These are phyloP conservation scores for Lactarius psammicola DNA, from an alignment of 768 basidiomycete genomes.

Conservation along the genomic window DNA sequence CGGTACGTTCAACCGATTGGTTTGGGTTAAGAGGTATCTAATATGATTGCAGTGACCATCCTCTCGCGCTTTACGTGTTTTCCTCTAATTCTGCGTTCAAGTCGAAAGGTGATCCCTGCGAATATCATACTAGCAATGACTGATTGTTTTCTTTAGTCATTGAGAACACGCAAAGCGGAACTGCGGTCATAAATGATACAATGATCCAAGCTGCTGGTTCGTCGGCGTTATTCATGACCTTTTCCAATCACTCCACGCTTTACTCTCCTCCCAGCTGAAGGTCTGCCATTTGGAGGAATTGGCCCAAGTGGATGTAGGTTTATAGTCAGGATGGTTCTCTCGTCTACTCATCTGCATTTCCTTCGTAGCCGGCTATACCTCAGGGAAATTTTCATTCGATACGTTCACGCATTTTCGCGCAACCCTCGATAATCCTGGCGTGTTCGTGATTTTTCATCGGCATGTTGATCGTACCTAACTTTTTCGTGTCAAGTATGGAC, in stretches of 20 bases:
- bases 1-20: constrained; percentile 37
- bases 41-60: constrained; percentile 52
- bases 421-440: constrained; percentile 46
- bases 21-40: neutral
- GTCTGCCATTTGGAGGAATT: constrained; percentile 72
- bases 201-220: constrained; percentile 57
- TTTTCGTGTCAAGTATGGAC: constrained; percentile 35
- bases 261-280: constrained; percentile 43
- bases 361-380: constrained; percentile 59
- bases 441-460: constrained; percentile 31
- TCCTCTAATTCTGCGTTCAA: constrained; percentile 57
- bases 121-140: no score
- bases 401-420: constrained; percentile 73
- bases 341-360: neutral
- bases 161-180: constrained; percentile 68
- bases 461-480: neutral
- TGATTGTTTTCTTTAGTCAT: constrained; percentile 47
- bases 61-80: constrained; percentile 78
- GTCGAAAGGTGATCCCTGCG: constrained; percentile 50
- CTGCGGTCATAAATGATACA: constrained; percentile 66
- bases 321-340: constrained; percentile 7
- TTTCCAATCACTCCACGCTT: neutral
- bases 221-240: constrained; percentile 27
- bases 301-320: constrained; percentile 70
- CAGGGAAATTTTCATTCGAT: constrained; percentile 74